Evolutionary conservation across 495 filamentous ascomycete species (phyloP).

Genomic region (Podospora pseudocomata): DNA sequence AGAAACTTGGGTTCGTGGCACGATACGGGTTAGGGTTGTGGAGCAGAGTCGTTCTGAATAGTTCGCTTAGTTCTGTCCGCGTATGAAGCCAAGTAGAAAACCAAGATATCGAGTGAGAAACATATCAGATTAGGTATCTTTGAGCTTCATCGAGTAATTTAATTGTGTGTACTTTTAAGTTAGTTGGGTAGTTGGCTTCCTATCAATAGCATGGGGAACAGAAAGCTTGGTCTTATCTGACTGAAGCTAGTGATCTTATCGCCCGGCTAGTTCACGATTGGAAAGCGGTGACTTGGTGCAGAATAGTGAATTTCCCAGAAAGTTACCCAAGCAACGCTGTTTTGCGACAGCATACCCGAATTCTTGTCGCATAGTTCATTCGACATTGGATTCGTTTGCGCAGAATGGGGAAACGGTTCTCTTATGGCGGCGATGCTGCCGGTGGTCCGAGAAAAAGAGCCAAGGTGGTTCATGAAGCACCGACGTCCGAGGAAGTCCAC

Average conservation of each 20-base stretch:
- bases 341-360: neutral
- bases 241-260: conserved; percentile 8
- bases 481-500: conserved; percentile 53
- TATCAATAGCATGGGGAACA: neutral
- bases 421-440: conserved; percentile 30
- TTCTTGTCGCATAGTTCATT: neutral
- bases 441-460: conserved; percentile 31
- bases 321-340: conserved; percentile 1
- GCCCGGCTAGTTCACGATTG: conserved; percentile 18
- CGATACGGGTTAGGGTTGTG: neutral
- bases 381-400: neutral
- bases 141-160: neutral
- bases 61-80: neutral
- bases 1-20: neutral
- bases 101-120: neutral
- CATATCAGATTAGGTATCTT: neutral
- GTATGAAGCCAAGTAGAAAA: neutral
- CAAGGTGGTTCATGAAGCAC: conserved; percentile 43
- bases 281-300: conserved; percentile 27
- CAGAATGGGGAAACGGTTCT: conserved; percentile 42
- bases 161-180: neutral
- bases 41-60: neutral
- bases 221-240: neutral
- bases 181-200: neutral
- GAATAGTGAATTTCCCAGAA: conserved; percentile 23